These are phyloP conservation scores for Flaveria floridana DNA, from an alignment of 140 eudicot genomes.

Conservation along the genomic window DNA sequence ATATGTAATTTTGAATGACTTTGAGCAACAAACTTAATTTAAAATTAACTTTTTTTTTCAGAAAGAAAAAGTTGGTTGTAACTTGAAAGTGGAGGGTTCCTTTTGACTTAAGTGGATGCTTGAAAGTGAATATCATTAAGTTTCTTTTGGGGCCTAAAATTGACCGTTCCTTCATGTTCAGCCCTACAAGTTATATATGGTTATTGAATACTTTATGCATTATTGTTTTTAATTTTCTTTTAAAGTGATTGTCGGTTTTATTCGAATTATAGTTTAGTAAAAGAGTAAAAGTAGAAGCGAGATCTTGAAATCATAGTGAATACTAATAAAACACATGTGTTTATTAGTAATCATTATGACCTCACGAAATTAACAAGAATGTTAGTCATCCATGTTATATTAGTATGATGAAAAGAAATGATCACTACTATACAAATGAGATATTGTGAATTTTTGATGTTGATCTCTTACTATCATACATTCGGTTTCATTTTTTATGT, in stretches of 20 bases:
- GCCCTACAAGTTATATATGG: slow-evolving; percentile 23
- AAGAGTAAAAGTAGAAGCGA: no score
- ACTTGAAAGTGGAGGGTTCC: slow-evolving; percentile 26
- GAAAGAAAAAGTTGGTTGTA: background rate
- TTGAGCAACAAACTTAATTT: no score
- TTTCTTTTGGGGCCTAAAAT: slow-evolving; percentile 29
- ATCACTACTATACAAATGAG: background rate
- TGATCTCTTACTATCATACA: background rate
- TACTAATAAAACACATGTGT: background rate
- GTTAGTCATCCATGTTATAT: background rate
- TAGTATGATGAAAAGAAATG: no score
- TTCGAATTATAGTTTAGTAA: no score
- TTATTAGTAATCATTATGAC: background rate
- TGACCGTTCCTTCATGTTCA: slow-evolving; percentile 27
- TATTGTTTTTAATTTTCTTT: no score
- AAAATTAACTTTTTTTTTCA: no score
- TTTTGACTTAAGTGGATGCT: slow-evolving; percentile 13
- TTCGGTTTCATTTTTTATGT: background rate
- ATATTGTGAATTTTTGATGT: background rate
- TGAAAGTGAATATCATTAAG: slow-evolving; percentile 30
- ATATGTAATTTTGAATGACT: no score
- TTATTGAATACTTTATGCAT: background rate
- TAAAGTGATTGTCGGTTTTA: no score
- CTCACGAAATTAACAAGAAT: background rate
- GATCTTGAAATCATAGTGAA: no score